Percentiles rank a stretch among this genome's conserved stretches.
phyloP scores from a whole-genome alignment of 169 alveolate species.

The Eimeria necatrix region DNA sequence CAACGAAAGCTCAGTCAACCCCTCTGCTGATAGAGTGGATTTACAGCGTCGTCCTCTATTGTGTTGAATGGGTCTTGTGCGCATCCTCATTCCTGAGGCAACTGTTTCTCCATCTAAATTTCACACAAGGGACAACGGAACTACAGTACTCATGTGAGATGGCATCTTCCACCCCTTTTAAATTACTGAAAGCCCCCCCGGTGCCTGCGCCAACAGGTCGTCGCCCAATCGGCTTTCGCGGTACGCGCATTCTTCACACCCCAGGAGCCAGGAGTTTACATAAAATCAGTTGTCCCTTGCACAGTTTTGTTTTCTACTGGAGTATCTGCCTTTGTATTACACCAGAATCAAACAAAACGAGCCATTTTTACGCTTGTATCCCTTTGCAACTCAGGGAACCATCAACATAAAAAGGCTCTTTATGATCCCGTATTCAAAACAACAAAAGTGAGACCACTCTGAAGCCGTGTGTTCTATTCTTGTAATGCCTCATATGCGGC shows the following conservation, averaged over 20 bases:
- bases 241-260: slow-evolving; percentile 2
- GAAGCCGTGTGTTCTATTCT: background rate
- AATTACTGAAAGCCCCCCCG: slow-evolving; percentile 74
- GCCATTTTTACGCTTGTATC: background rate
- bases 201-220: slow-evolving; percentile 78
- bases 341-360: background rate
- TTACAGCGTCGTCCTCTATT: too few relatives aligned
- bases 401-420: slow-evolving; percentile 89
- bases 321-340: background rate
- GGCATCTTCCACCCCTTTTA: slow-evolving; percentile 73
- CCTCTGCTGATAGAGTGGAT: too few relatives aligned
- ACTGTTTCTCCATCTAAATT: too few relatives aligned
- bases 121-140: too few relatives aligned
- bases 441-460: slow-evolving; percentile 86
- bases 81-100: too few relatives aligned
- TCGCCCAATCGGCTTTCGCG: slow-evolving; percentile 80
- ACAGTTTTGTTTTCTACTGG: background rate
- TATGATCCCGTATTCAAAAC: slow-evolving; percentile 93
- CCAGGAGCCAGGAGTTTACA: too few relatives aligned
- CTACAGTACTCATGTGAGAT: background rate
- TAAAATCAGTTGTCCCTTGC: too few relatives aligned
- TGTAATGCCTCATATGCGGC: background rate
- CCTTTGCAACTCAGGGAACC: slow-evolving; percentile 87
- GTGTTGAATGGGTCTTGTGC: too few relatives aligned
- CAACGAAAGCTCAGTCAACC: too few relatives aligned